Conservation (phyloP, 768 basidiomycete species). For the Leccinum boreale region DNA sequence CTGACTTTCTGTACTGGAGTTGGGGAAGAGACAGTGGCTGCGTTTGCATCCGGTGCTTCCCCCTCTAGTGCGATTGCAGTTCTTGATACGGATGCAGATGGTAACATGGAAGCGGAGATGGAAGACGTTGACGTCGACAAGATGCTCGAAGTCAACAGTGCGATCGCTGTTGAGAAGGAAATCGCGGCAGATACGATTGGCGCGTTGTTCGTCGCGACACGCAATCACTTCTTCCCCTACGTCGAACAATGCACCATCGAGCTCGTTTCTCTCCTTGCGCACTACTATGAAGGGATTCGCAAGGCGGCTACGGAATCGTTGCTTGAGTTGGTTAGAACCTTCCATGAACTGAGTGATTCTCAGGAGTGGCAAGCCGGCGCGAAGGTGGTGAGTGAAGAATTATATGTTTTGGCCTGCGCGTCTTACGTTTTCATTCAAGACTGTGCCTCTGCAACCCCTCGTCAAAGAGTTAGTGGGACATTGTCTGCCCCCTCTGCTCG, state of each 20-base stretch:
- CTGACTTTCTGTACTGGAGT: constrained; percentile 29
- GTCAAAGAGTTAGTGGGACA: constrained; percentile 80
- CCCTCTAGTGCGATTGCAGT: constrained; percentile 67
- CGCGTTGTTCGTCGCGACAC: constrained; percentile 80
- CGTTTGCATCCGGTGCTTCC: constrained; percentile 72
- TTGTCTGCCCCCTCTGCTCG: constrained; percentile 69
- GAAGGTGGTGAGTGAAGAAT: constrained; percentile 46
- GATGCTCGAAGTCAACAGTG: constrained; percentile 89
- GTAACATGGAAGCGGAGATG: constrained; percentile 57
- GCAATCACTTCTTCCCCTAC: constrained; percentile 84
- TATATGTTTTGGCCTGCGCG: background rate
- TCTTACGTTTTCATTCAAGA: constrained; percentile 27
- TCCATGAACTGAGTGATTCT: constrained; percentile 84
- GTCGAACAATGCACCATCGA: constrained; percentile 80
- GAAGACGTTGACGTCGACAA: constrained; percentile 85
- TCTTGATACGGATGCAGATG: constrained; percentile 51
- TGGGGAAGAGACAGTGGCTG: constrained; percentile 51
- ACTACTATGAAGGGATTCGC: constrained; percentile 97
- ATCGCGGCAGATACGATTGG: constrained; percentile 97
- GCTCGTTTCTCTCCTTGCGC: constrained; percentile 73
- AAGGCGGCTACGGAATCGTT: constrained; percentile 89
- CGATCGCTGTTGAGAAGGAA: constrained; percentile 98
- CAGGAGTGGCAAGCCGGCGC: constrained; percentile 81
- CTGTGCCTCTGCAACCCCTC: constrained; percentile 53
- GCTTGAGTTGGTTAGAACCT: constrained; percentile 84